A percentile compares a stretch with the other conserved stretches of the same genome.
These are phyloP conservation scores for Mortierella polycephala DNA, from an alignment of 371 early-diverging fungal genomes.

Conservation along the genomic window DNA sequence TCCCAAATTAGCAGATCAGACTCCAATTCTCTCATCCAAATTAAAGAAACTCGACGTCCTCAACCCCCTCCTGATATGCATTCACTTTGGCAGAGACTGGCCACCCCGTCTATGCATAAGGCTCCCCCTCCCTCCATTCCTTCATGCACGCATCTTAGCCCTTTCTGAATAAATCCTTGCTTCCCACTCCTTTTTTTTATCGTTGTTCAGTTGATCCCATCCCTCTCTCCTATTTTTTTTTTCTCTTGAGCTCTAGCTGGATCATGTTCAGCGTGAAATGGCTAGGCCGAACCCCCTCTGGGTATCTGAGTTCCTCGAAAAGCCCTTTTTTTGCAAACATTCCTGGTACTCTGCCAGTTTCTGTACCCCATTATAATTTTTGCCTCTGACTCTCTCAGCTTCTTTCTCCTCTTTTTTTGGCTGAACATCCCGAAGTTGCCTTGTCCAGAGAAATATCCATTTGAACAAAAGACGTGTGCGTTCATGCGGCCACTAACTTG, in stretches of 20 bases:
- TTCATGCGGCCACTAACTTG: neutral
- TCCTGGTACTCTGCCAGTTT: too few species aligned
- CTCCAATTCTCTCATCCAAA: neutral
- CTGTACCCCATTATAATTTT: too few species aligned
- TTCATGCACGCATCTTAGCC: constrained; percentile 5
- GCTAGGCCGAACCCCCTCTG: constrained; percentile 9
- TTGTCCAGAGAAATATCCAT: too few species aligned
- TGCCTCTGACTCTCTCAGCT: too few species aligned
- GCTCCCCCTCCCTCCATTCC: constrained; percentile 30
- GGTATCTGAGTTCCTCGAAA: constrained; percentile 5
- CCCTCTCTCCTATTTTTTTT: constrained; percentile 48
- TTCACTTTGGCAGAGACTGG: constrained; percentile 3
- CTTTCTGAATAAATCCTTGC: constrained; percentile 17
- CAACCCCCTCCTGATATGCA: constrained; percentile 11
- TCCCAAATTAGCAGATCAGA: too few species aligned
- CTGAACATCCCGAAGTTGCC: too few species aligned
- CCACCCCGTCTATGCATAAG: constrained; percentile 17
- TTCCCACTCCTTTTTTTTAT: constrained; percentile 52
- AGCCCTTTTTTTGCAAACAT: neutral
- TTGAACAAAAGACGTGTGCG: too few species aligned
- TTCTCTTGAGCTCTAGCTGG: constrained; percentile 7
- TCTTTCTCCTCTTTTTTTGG: too few species aligned
- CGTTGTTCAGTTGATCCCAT: constrained; percentile 23
- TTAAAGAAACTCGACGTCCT: neutral
- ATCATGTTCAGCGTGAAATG: constrained; percentile 14